Evolutionary conservation across 257 asterid species (phyloP).

Genomic region (Linaria vulgaris): DNA sequence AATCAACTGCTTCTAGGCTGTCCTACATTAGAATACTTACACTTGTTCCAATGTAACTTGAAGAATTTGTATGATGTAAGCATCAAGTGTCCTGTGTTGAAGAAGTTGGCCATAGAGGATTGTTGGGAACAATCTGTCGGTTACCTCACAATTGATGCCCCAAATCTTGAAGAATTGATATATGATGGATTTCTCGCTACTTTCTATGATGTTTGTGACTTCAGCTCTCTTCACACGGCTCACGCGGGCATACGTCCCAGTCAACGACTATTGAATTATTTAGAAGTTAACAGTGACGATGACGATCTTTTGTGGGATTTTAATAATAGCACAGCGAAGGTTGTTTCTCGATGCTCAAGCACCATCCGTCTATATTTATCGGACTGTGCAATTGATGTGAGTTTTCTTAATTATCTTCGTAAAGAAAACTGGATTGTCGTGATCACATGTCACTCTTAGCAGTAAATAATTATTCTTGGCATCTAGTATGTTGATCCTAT

Average conservation of each 20-base stretch:
- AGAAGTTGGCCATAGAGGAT: background rate
- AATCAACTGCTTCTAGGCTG: background rate
- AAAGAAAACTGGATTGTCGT: background rate
- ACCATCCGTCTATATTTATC: background rate
- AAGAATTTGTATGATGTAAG: background rate
- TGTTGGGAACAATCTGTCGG: background rate
- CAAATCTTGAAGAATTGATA: background rate
- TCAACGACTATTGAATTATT: no score
- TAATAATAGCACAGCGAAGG: background rate
- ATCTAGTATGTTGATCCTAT: background rate
- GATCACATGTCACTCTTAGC: background rate
- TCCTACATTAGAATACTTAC: background rate
- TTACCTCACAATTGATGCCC: background rate
- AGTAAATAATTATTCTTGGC: background rate
- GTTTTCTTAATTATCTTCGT: background rate
- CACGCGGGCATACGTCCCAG: conserved; percentile 1
- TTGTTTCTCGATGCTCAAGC: background rate
- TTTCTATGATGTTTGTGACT: no score
- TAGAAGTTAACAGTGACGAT: background rate
- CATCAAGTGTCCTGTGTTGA: background rate
- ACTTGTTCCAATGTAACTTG: background rate
- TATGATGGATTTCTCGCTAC: background rate
- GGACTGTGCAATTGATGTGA: background rate
- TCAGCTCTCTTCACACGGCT: background rate
- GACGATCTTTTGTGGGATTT: no score